A percentile compares a stretch with the other conserved stretches of the same genome.
phyloP scores from a whole-genome alignment of 2,329 filamentous ascomycete genomes.

The Beauveria sp. region DNA sequence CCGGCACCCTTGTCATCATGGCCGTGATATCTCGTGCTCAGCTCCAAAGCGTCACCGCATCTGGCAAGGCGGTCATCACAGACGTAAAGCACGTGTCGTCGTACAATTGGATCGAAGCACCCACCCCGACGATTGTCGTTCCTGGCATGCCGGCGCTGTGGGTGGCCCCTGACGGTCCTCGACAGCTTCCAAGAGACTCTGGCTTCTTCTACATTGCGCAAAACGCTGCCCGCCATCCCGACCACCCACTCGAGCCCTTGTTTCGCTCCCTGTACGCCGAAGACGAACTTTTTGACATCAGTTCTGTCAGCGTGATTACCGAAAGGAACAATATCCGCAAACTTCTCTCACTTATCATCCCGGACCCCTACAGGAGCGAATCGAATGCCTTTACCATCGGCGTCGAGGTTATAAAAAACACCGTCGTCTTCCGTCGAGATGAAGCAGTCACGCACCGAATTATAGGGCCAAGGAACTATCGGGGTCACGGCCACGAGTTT shows the following conservation, averaged over 20 bases:
- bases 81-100: conserved; percentile 35
- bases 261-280: conserved; percentile 34
- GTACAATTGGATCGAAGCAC: conserved; percentile 41
- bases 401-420: conserved; percentile 30
- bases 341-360: conserved; percentile 35
- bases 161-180: conserved; percentile 21
- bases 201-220: conserved; percentile 36
- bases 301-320: conserved; percentile 32
- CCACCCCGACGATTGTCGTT: conserved; percentile 34
- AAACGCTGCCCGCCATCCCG: conserved; percentile 36
- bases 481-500: conserved; percentile 36
- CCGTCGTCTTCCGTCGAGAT: conserved; percentile 30
- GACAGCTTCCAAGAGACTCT: conserved; percentile 26
- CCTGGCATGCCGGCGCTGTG: conserved; percentile 34
- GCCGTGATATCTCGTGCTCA: conserved; percentile 16
- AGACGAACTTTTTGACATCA: conserved; percentile 32
- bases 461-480: conserved; percentile 28
- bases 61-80: conserved; percentile 23
- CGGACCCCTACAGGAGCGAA: conserved; percentile 16
- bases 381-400: conserved; percentile 32
- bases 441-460: conserved; percentile 22
- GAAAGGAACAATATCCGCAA: conserved; percentile 43
- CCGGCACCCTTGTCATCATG: not conserved
- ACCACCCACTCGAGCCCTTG: conserved; percentile 37
- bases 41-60: conserved; percentile 15